Base-by-base conservation (phyloP, 306 rosid species). In the Hippophae rhamnoides region DNA sequence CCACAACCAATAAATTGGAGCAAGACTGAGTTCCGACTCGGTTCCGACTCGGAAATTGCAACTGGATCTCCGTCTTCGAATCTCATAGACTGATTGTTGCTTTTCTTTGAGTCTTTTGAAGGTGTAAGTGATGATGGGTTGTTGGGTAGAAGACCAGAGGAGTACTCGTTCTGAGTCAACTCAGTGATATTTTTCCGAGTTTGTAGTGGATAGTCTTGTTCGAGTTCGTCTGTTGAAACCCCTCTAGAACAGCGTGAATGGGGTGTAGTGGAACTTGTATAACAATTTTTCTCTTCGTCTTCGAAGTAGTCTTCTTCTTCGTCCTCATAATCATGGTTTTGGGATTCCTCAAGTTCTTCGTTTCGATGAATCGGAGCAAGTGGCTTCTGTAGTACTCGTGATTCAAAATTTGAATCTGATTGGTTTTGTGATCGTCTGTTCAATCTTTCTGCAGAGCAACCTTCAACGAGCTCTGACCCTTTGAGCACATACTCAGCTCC, bases 191-290 rank as follows among this genome's bases (percentile, higher is more conserved):
- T 42, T 55, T 50, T 67, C 47, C 49, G 56, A 65, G 61, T 6
- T 43, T 25, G 42, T 14, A 23, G 58, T 47, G 61, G 14, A 7
- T 61, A 69, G 10, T 65, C 67, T 6, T 67, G 79, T 67, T 78
- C 84, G 2, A 76, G 66, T 55, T 84, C 97, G 5, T 79, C 86
- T 0, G 90, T 82, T 23, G 93, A 86, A 3, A 90, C 84, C 9
- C 94, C 95, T 77, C 94, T 76, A 3, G 97, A 86, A 71, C 93
- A 86, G 55, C 89, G 87, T 49, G 89, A 89, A 18, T 82, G 86
- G 0, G 88, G 84, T 7, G 96, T 85, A 45, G 87, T 79, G 52
- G 94, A 84, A 52, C 85, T 83, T 6, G 88, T 73, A 57, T 59
- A 69, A 61, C 97, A 75, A 10, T 59, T 70, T 49, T 82, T 88